A percentile compares a stretch with the other conserved stretches of the same genome.
Evolutionary conservation across 495 filamentous ascomycete genomes (phyloP).

Genomic region (Penicillium cataractarum): DNA sequence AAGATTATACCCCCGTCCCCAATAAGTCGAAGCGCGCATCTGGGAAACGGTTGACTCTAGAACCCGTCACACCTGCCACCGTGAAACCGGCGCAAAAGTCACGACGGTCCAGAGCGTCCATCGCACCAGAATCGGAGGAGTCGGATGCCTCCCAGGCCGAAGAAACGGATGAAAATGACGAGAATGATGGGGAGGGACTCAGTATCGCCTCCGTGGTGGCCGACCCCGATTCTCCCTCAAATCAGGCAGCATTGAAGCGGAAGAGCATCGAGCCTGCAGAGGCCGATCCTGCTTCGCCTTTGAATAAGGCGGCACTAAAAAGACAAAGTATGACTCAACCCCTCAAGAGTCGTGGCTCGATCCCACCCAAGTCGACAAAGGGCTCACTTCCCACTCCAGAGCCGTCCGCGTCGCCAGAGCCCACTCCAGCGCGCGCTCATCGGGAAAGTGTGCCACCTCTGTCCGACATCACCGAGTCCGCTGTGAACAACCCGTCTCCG

Average conservation of each 20-base stretch:
- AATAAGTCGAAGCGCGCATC: slow-evolving; percentile 47
- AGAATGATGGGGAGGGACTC: slow-evolving; percentile 34
- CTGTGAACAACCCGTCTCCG: slow-evolving; percentile 62
- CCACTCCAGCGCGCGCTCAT: slow-evolving; percentile 48
- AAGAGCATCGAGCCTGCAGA: slow-evolving; percentile 48
- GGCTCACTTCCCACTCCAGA: slow-evolving; percentile 64
- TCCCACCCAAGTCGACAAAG: slow-evolving; percentile 44
- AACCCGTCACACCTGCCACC: slow-evolving; percentile 51
- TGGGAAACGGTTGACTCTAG: slow-evolving; percentile 61
- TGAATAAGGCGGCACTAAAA: slow-evolving; percentile 63
- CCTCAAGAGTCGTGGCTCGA: slow-evolving; percentile 56
- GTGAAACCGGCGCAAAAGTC: slow-evolving; percentile 37
- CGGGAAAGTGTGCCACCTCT: slow-evolving; percentile 63
- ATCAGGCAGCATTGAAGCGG: slow-evolving; percentile 64
- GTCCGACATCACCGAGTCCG: slow-evolving; percentile 75
- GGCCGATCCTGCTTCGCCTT: slow-evolving; percentile 62
- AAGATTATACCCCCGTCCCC: slow-evolving; percentile 81
- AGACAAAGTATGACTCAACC: slow-evolving; percentile 68
- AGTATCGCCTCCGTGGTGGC: slow-evolving; percentile 47
- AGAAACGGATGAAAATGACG: slow-evolving; percentile 32
- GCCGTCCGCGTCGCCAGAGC: slow-evolving; percentile 56
- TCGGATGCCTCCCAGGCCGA: slow-evolving; percentile 38
- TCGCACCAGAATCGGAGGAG: slow-evolving; percentile 27
- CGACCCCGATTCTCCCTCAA: slow-evolving; percentile 65
- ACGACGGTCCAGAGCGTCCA: slow-evolving; percentile 34